A percentile compares a stretch with the other conserved stretches of the same genome.
Evolutionary conservation across 2,329 filamentous ascomycete species (phyloP).

Genomic region (Aspergillus pseudonomiae): DNA sequence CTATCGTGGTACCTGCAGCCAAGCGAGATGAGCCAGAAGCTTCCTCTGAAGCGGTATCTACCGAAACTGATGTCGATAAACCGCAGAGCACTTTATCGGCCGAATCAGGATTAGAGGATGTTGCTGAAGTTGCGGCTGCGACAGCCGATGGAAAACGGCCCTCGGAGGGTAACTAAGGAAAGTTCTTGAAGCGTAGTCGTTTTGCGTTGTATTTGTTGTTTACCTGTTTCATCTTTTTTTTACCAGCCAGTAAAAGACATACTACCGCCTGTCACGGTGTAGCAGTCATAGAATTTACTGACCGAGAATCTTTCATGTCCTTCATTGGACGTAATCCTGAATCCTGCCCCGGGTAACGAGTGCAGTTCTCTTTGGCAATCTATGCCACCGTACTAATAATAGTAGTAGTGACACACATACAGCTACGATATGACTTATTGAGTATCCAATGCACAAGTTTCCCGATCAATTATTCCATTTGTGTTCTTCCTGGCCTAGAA

Average conservation of each 20-base stretch:
- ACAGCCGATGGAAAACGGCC: constrained; percentile 30
- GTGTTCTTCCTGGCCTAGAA: background rate
- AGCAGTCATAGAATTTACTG: constrained; percentile 12
- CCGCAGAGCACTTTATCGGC: constrained; percentile 8
- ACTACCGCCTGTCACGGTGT: background rate
- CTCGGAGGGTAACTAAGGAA: constrained; percentile 25
- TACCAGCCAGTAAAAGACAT: constrained; percentile 1
- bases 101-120: constrained; percentile 24
- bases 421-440: background rate
- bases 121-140: constrained; percentile 27
- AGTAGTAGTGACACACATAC: background rate
- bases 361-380: constrained; percentile 3
- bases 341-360: background rate
- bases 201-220: background rate
- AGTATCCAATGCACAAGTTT: background rate
- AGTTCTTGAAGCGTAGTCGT: background rate
- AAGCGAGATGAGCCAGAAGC: constrained; percentile 8
- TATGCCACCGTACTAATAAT: background rate
- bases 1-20: background rate
- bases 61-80: constrained; percentile 2
- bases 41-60: constrained; percentile 7
- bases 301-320: background rate
- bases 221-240: background rate
- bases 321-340: background rate
- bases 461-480: background rate